Percentiles rank a stretch among this genome's conserved stretches.
phyloP scores from a whole-genome alignment of 2,329 filamentous ascomycete species.

The Neoarthrinium moseri region DNA sequence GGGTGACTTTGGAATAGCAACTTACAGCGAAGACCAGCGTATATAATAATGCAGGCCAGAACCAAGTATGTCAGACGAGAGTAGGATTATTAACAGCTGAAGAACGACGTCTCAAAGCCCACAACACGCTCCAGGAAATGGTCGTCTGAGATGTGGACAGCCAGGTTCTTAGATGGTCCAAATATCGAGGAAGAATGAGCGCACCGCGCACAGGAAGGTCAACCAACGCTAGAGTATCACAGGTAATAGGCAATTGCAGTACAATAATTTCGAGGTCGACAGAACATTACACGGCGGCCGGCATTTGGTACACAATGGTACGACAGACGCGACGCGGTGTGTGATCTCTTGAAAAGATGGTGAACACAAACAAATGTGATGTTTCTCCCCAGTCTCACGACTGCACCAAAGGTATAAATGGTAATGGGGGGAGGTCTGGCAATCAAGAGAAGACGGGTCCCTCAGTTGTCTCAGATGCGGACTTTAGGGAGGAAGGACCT shows the following conservation, averaged over 20 bases:
- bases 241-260: constrained; percentile 15
- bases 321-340: constrained; percentile 5
- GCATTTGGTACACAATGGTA: constrained; percentile 10
- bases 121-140: too few relatives aligned
- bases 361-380: constrained; percentile 7
- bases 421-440: neutral
- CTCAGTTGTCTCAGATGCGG: neutral
- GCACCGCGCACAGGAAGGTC: too few relatives aligned
- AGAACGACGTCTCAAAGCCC: too few relatives aligned
- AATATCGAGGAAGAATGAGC: too few relatives aligned
- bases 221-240: constrained; percentile 17
- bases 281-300: constrained; percentile 18
- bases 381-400: constrained; percentile 7
- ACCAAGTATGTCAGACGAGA: too few relatives aligned
- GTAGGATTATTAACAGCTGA: too few relatives aligned
- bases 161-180: neutral
- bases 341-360: neutral
- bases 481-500: too few relatives aligned
- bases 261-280: constrained; percentile 19
- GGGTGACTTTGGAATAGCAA: too few relatives aligned
- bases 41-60: too few relatives aligned
- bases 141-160: too few relatives aligned
- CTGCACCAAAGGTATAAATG: neutral
- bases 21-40: neutral
- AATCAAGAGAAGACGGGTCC: neutral